Percentiles rank a stretch among this genome's conserved stretches.
Conservation (phyloP, 2,329 filamentous ascomycete genomes). For the Aspergillus texensis region DNA sequence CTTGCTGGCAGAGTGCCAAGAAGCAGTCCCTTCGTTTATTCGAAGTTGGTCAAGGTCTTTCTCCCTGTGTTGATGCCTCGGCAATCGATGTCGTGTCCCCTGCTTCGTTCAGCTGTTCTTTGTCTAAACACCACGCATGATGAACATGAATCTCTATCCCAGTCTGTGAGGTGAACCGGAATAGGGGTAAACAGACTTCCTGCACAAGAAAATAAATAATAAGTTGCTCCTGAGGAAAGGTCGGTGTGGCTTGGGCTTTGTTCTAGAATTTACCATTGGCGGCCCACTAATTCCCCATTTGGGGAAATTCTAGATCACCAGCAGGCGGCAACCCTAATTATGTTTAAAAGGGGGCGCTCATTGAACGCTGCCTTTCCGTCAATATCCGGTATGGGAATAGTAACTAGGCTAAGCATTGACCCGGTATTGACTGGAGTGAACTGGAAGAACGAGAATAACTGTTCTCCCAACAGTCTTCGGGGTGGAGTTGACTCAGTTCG, state of each 20-base stretch:
- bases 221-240: not conserved
- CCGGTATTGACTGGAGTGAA: not conserved
- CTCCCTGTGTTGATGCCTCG: not conserved
- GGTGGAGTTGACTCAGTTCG: not conserved
- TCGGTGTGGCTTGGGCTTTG: not conserved
- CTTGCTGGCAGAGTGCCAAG: not conserved
- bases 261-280: constrained; percentile 11
- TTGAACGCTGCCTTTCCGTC: not conserved
- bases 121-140: not conserved
- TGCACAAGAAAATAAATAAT: not conserved
- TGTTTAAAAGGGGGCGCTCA: not conserved
- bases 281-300: constrained; percentile 7
- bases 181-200: not conserved
- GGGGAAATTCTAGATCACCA: constrained; percentile 2
- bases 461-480: not conserved
- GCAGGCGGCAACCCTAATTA: not conserved
- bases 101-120: not conserved
- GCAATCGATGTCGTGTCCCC: not conserved
- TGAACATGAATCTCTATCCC: not conserved
- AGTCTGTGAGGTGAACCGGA: not conserved
- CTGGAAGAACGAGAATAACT: not conserved
- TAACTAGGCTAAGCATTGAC: not conserved
- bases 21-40: not conserved
- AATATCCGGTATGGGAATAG: not conserved
- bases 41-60: not conserved